Evolutionary conservation across 495 filamentous ascomycete species (phyloP), one percentile per base, ranked within the genome.

Genomic region (Lentithecium fluviatile): DNA sequence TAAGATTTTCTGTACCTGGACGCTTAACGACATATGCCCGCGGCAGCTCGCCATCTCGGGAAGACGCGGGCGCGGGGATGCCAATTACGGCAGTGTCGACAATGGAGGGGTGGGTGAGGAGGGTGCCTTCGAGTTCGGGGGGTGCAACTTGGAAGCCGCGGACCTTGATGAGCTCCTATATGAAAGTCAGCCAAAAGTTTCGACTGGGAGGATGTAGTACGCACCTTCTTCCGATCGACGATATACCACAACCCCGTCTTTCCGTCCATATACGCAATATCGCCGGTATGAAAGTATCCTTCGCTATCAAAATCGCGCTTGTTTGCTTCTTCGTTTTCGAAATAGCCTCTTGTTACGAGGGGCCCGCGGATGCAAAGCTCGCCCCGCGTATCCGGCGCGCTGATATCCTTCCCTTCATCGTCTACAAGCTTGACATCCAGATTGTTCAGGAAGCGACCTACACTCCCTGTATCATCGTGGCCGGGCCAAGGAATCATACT

Each of bases 201-300:
- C 32, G 32, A 29, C 26, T 20, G 24, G 29, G 15, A 37, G 12
- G 8, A 32, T 20, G 34, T n/a, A 26, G 20, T 12, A 32, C 49
- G 26, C 13, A 62, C 45, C 54, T 56, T 87, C 64, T 87, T 83
- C 20, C 91, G 84, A 69, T 94, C 91, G 21, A 95, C 83, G 21
- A 95, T 84, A 67, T 86, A 83, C 71, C 88, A 85, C 55, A 36
- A 82, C 78, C 13, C 78, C 83, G 13, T 81, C 70, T 37, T 25
- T n/a, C 1, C 37, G n/a, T 2, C 77, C 60, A 84, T 82, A 62
- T 19, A 60, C n/a, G 20, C 49, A 26, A 60, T 65, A 45, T 65
- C 62, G 17, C 65, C 65, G 6, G 60, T 68, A 21, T 59, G 53
- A 29, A 68, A 65, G 17, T 42, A 68, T 19, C 55, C 65, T 8